Base-by-base conservation (phyloP, 352 stramenopile genomes). In the Phytophthora sojae region DNA sequence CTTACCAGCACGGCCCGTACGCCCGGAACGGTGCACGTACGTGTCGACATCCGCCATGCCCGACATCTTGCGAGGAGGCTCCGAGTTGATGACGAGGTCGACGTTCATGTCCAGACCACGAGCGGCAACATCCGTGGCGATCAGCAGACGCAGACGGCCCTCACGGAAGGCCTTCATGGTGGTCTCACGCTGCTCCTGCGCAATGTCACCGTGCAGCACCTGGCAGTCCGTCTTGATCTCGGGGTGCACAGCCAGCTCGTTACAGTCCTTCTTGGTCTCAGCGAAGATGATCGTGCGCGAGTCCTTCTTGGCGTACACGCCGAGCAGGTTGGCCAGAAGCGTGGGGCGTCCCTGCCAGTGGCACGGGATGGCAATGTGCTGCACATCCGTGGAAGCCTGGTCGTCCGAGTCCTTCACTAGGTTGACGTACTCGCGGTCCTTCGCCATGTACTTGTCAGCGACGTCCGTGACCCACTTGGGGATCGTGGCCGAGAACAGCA, bases 11-110 rank as follows among this genome's bases (percentile, higher is more conserved):
- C 98, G 93, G 49, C 98, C 98, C 2, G 98, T 99, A 61, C 98
- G 92, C 32, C 98, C 98, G n/a, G 94, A 98, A 51, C 98, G 90
- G 79, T 99, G 98, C 44, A 99, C 96, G 83, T 99, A 99, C 5
- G 97, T 99, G 73, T 99, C 97, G 4, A 97, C 91, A 75, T 99
- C 97, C 1, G 90, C 88, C 61, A 90, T 89, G 30, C 93, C 92
- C 19, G 84, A 89, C 55, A 80, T 78, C 84, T 91, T 95, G 61
- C 79, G 87, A 61, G 79, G 86, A 4, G 98, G 86, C 79, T 99
- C 96, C 72, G 91, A 98, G 73, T 99, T 98, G 70, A 99, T 97
- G 17, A 99, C 97, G 19, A 99, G 87, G 65, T 98, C 95, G 11
- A 98, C 90, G 66, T 98, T 97, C 82, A 99, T 99, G 80, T 99